Conservation (phyloP, 1,284 basidiomycete genomes). For the Microbotryomycetes sp. region DNA sequence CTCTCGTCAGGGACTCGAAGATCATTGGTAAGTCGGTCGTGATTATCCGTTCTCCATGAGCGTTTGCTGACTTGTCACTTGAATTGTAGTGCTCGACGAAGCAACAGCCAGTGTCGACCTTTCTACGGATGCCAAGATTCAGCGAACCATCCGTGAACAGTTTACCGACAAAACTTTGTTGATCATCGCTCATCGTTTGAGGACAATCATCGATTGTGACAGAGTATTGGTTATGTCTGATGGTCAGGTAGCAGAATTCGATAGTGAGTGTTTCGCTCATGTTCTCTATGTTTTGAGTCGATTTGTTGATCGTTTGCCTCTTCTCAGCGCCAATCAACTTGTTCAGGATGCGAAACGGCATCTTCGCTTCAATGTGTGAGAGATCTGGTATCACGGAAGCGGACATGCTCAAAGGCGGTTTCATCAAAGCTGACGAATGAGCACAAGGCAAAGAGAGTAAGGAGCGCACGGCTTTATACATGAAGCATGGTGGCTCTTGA, state of each 20-base stretch:
- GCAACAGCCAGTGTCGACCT: constrained; percentile 53
- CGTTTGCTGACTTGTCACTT: constrained; percentile 11
- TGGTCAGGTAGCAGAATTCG: constrained; percentile 58
- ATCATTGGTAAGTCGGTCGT: constrained; percentile 72
- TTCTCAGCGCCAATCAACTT: constrained; percentile 22
- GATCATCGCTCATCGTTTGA: constrained; percentile 54
- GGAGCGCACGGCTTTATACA: no score
- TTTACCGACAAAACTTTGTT: constrained; percentile 62
- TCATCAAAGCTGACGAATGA: background rate
- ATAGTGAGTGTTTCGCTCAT: constrained; percentile 40
- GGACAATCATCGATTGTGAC: constrained; percentile 69
- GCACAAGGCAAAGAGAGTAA: background rate
- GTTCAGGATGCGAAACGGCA: constrained; percentile 16
- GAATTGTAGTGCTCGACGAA: constrained; percentile 4
- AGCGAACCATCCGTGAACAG: constrained; percentile 75
- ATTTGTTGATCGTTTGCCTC: background rate
- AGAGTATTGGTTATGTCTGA: constrained; percentile 68
- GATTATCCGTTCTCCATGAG: constrained; percentile 37
- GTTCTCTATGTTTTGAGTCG: no score
- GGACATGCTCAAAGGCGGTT: constrained; percentile 12
- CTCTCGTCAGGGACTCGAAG: constrained; percentile 67
- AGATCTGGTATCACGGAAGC: constrained; percentile 22
- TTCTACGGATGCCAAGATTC: constrained; percentile 73
- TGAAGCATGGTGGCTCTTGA: no score
- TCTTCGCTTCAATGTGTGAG: constrained; percentile 31